These are phyloP conservation scores for Auricularia sp. DNA, from an alignment of 768 basidiomycete species.

Conservation along the genomic window DNA sequence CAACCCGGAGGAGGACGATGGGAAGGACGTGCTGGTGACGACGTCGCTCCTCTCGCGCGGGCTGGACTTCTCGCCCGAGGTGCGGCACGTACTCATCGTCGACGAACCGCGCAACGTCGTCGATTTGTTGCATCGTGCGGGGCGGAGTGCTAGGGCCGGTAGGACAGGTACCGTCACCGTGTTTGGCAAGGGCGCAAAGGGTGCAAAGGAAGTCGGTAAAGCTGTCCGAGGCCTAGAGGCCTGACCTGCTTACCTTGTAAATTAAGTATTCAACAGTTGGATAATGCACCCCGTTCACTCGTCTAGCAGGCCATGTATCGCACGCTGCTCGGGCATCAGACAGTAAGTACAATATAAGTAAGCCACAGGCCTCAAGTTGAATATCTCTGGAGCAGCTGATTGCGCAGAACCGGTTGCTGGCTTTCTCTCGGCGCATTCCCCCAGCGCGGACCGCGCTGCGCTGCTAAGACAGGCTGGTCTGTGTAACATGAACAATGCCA, in stretches of 20 bases:
- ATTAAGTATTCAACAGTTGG: no score
- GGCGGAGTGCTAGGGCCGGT: slow-evolving; percentile 64
- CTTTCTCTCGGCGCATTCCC: no score
- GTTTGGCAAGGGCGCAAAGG: background rate
- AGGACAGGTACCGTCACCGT: slow-evolving; percentile 16
- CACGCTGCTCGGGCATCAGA: no score
- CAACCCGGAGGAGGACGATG: slow-evolving; percentile 15
- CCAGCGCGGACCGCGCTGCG: no score
- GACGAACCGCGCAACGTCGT: slow-evolving; percentile 85
- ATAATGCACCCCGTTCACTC: no score
- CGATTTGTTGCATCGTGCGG: slow-evolving; percentile 88
- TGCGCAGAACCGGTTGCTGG: no score
- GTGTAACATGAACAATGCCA: no score
- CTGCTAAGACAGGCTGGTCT: no score
- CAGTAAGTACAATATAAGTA: no score
- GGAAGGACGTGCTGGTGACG: slow-evolving; percentile 69
- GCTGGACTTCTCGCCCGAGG: slow-evolving; percentile 71
- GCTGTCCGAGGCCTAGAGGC: background rate
- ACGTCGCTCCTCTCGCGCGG: slow-evolving; percentile 88
- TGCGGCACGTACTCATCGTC: slow-evolving; percentile 77
- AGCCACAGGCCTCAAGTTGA: no score
- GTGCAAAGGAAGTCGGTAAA: background rate
- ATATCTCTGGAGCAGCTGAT: no score
- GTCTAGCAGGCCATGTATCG: no score
- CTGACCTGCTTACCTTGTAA: background rate